Conservation (phyloP, 805 yeast genomes). For the Maudiozyma barnettii region DNA sequence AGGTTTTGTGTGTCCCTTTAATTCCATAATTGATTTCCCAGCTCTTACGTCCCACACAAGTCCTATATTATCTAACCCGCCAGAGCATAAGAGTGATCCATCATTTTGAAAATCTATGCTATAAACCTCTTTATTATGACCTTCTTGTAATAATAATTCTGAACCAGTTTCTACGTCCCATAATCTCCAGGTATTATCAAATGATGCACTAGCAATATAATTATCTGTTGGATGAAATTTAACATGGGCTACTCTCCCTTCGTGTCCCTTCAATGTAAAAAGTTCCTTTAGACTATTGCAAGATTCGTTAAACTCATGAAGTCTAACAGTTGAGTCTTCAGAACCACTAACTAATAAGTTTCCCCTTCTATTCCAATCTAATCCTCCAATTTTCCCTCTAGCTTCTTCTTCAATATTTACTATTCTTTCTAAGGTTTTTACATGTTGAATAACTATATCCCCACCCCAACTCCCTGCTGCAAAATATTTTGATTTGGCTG, state of each 20-base stretch:
- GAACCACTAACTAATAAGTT: constrained; percentile 36
- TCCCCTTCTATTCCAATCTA: constrained; percentile 49
- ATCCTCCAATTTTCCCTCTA: constrained; percentile 57
- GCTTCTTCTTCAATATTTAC: constrained; percentile 22
- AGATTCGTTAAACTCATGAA: constrained; percentile 27
- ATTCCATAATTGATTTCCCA: constrained; percentile 51
- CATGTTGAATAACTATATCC: constrained; percentile 41
- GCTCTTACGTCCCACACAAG: constrained; percentile 80
- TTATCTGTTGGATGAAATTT: constrained; percentile 57
- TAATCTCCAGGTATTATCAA: constrained; percentile 77
- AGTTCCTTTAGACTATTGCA: constrained; percentile 12
- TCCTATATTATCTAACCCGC: constrained; percentile 67
- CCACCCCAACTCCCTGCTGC: constrained; percentile 87
- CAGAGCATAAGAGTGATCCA: constrained; percentile 68
- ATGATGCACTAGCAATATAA: constrained; percentile 61
- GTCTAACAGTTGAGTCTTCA: constrained; percentile 34
- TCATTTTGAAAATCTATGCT: constrained; percentile 58
- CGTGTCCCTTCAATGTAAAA: constrained; percentile 34
- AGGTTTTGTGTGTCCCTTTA: constrained; percentile 64
- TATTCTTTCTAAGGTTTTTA: constrained; percentile 29
- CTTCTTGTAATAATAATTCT: constrained; percentile 66
- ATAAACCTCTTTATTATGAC: constrained; percentile 70
- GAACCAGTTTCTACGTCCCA: constrained; percentile 57
- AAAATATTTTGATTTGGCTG: constrained; percentile 26
- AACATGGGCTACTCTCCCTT: constrained; percentile 48